Evolutionary conservation across 805 yeast genomes (phyloP).

Genomic region (Wilhelminamyces savonicus): DNA sequence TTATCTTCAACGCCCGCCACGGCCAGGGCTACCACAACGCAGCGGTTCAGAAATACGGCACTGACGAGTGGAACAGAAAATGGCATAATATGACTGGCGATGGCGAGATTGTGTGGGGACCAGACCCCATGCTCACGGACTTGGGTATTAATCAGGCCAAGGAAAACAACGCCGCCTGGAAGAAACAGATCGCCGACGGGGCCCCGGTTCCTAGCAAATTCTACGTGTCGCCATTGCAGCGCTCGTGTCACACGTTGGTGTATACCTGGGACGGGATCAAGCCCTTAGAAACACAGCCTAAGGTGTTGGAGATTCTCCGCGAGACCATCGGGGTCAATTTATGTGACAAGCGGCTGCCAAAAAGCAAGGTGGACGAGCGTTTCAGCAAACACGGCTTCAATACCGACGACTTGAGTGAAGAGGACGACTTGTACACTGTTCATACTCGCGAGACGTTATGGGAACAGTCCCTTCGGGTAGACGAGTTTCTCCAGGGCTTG

Average conservation of each 20-base stretch:
- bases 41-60: conserved; percentile 49
- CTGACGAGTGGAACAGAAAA: conserved; percentile 49
- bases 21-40: conserved; percentile 67
- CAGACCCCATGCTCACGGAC: conserved; percentile 55
- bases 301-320: conserved; percentile 43
- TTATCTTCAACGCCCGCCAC: conserved; percentile 55
- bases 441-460: conserved; percentile 42
- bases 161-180: conserved; percentile 40
- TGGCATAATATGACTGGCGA: conserved; percentile 50
- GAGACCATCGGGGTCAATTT: conserved; percentile 57
- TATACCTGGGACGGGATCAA: conserved; percentile 43
- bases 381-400: conserved; percentile 39
- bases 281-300: conserved; percentile 13
- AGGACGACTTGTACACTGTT: conserved; percentile 41
- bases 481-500: conserved; percentile 34
- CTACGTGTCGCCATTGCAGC: conserved; percentile 58
- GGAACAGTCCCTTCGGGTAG: conserved; percentile 46
- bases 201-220: conserved; percentile 52
- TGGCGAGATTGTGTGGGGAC: conserved; percentile 51
- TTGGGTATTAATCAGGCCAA: conserved; percentile 52
- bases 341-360: conserved; percentile 52
- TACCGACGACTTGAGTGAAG: too few relatives aligned
- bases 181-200: conserved; percentile 35
- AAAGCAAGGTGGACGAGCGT: conserved; percentile 30
- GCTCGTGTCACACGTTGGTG: conserved; percentile 53